A percentile compares a stretch with the other conserved stretches of the same genome.
These are phyloP conservation scores for Penicillium hesseltinei DNA, from an alignment of 2,329 filamentous ascomycete species.

Conservation along the genomic window DNA sequence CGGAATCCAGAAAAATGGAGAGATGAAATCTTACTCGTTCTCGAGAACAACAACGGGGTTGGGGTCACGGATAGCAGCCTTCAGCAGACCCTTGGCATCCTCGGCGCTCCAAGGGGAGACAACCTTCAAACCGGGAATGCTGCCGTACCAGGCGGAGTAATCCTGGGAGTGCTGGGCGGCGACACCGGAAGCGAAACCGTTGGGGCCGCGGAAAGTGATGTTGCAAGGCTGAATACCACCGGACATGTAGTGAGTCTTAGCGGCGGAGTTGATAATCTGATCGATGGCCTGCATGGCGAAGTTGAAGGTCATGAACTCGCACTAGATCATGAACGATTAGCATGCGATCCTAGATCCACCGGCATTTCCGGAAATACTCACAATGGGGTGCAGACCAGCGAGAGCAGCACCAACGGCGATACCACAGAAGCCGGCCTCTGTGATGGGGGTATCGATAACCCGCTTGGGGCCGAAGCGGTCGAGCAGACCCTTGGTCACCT, in stretches of 20 bases:
- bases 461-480: constrained; percentile 97
- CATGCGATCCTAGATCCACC: background rate
- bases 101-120: constrained; percentile 94
- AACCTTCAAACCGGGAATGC: constrained; percentile 95
- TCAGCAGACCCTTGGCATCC: constrained; percentile 96
- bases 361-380: constrained; percentile 51
- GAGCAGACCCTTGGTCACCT: constrained; percentile 95
- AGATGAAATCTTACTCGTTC: constrained; percentile 62
- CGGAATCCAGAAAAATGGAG: background rate
- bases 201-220: constrained; percentile 98
- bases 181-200: constrained; percentile 95
- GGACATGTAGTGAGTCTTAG: constrained; percentile 99
- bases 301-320: constrained; percentile 99
- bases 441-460: constrained; percentile 98
- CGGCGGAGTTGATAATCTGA: constrained; percentile 97
- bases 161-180: constrained; percentile 98
- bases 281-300: constrained; percentile 99
- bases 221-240: constrained; percentile 99
- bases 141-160: constrained; percentile 98
- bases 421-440: constrained; percentile 92
- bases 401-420: constrained; percentile 92
- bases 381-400: constrained; percentile 88
- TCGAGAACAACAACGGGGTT: constrained; percentile 93
- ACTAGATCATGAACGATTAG: constrained; percentile 51
- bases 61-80: constrained; percentile 96